phyloP scores from a whole-genome alignment of 2,329 filamentous ascomycete species.

The Claviceps spartinae region DNA sequence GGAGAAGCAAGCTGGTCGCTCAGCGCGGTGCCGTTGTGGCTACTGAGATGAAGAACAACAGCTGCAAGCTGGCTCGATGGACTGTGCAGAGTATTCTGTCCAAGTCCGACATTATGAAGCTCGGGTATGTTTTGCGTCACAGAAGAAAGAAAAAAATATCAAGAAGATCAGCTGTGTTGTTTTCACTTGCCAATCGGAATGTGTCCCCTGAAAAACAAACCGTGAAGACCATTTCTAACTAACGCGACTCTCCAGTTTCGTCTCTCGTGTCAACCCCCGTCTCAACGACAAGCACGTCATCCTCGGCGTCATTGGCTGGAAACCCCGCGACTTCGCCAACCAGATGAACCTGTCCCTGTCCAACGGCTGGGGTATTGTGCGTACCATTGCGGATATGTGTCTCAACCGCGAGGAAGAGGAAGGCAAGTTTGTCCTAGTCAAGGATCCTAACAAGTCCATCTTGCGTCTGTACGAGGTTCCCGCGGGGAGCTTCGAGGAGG shows the following conservation, averaged over 20 bases:
- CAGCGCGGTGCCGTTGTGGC: slow-evolving; percentile 95
- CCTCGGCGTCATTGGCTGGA: slow-evolving; percentile 92
- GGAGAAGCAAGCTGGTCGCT: slow-evolving; percentile 85
- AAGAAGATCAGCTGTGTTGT: too few relatives aligned
- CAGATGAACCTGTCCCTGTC: slow-evolving; percentile 97
- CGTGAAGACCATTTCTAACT: slow-evolving; percentile 7
- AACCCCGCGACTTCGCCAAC: slow-evolving; percentile 87
- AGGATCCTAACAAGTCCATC: slow-evolving; percentile 95
- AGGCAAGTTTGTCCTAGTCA: slow-evolving; percentile 68
- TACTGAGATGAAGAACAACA: slow-evolving; percentile 99
- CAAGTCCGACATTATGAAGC: slow-evolving; percentile 96
- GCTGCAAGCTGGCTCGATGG: slow-evolving; percentile 95
- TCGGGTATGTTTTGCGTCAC: slow-evolving; percentile 54
- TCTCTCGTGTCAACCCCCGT: slow-evolving; percentile 87
- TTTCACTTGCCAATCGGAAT: too few relatives aligned
- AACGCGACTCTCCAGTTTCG: slow-evolving; percentile 51
- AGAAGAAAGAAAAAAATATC: not conserved
- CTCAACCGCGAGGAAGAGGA: slow-evolving; percentile 61
- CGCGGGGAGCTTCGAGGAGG: slow-evolving; percentile 76
- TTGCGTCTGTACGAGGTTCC: slow-evolving; percentile 89
- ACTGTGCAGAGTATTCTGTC: slow-evolving; percentile 93
- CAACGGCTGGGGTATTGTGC: slow-evolving; percentile 98
- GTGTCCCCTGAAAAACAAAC: too few relatives aligned
- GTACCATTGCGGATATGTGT: slow-evolving; percentile 93
- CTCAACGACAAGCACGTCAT: slow-evolving; percentile 88